phyloP scores from a whole-genome alignment of 139 green algal species.

The Zygnema circumcarinatum region DNA sequence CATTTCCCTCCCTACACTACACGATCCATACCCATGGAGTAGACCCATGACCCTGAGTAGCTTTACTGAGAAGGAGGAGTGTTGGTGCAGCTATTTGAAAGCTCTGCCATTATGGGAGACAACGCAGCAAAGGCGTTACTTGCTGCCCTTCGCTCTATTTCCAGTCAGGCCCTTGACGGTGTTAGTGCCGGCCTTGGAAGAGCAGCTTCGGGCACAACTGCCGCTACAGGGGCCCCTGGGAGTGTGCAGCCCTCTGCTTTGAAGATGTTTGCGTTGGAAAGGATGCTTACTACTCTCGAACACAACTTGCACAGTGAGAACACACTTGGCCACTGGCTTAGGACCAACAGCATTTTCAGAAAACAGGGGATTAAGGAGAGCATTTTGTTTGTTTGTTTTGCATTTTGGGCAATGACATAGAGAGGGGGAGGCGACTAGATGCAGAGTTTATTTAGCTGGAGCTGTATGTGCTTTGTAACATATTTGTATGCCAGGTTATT shows the following conservation, averaged over 20 bases:
- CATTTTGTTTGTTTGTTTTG: no score
- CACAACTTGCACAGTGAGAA: constrained; percentile 58
- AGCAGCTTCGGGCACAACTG: constrained; percentile 30
- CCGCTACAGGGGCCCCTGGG: neutral
- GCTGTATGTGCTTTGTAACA: no score
- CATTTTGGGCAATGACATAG: no score
- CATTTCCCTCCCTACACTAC: no score
- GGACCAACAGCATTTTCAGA: neutral
- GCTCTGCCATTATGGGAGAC: constrained; percentile 43
- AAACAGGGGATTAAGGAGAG: no score
- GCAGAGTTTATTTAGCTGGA: no score
- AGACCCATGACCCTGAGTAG: neutral
- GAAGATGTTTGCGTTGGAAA: constrained; percentile 59
- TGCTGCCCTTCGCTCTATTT: constrained; percentile 20
- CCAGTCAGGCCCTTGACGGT: constrained; percentile 17
- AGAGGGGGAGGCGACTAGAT: no score
- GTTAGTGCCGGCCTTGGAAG: constrained; percentile 41
- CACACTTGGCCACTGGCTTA: neutral
- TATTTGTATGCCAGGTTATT: no score
- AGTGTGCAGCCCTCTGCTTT: neutral
- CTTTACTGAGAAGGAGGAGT: no score
- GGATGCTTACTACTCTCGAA: constrained; percentile 46
- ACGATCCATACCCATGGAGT: neutral
- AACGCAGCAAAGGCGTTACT: constrained; percentile 22
- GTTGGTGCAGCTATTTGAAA: constrained; percentile 57